phyloP scores from a whole-genome alignment of 2,329 filamentous ascomycete species.

The Botrytis fabae region DNA sequence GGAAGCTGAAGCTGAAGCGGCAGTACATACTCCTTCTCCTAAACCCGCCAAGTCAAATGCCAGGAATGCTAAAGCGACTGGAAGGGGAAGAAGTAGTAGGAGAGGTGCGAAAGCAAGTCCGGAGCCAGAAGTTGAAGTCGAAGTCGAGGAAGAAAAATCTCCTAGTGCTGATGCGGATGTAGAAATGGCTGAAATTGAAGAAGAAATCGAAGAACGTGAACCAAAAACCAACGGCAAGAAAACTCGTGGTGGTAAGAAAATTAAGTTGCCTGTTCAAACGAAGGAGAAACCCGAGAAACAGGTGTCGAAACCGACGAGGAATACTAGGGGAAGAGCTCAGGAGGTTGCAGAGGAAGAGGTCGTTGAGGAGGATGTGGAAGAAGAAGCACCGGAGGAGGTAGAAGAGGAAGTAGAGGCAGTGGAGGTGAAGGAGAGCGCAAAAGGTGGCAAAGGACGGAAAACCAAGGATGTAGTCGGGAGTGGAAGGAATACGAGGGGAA shows the following conservation, averaged over 20 bases:
- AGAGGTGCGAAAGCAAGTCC: neutral
- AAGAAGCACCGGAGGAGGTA: neutral
- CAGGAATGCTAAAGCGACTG: constrained; percentile 11
- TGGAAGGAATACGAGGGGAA: constrained; percentile 5
- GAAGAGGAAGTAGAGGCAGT: neutral
- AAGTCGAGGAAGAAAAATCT: constrained; percentile 30
- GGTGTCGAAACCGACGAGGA: neutral
- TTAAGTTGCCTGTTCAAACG: neutral
- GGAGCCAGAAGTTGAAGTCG: constrained; percentile 6
- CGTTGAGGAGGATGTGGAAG: neutral
- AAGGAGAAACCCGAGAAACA: neutral
- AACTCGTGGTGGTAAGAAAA: neutral
- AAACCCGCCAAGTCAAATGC: neutral
- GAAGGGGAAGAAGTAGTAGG: neutral
- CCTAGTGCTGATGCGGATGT: constrained; percentile 10
- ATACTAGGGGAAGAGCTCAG: neutral
- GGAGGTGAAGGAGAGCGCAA: neutral
- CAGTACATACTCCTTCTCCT: constrained; percentile 1
- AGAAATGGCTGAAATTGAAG: neutral
- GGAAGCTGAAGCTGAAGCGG: neutral
- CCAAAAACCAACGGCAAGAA: constrained; percentile 1
- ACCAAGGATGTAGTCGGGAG: neutral
- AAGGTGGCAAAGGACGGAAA: neutral
- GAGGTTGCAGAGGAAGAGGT: neutral
- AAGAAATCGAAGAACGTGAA: neutral